Base-by-base conservation (phyloP, 2,329 filamentous ascomycete genomes). In the Epicoccum sorghinum region DNA sequence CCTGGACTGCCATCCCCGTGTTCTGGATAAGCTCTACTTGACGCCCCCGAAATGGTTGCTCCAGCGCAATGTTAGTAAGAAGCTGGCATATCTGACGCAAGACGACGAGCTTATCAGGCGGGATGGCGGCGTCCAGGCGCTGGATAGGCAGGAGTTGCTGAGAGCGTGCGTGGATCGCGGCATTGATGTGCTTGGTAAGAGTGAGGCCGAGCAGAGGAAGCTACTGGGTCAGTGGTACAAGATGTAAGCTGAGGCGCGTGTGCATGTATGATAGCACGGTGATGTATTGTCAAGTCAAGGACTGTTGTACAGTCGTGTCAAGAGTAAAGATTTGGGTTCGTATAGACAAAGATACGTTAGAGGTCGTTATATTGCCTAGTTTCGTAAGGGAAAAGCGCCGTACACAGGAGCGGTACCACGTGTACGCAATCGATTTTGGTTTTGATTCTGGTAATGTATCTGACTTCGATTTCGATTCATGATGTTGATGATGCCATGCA, bases 41-140 rank as follows among this genome's bases (percentile, higher is more conserved):
- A 65, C 75, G 65, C 57, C 74, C 64, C 47, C 61, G 69, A 49
- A 81, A 76, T 74, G 74, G 7, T 71, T 89, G 63, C 80, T 91
- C 72, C 73, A 78, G 52, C 73, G 78, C 47, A 80, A 81, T 58
- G 77, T 91, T 37, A 63, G 66, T 45, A 75, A 77, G 62, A 79
- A 83, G 58, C 76, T 91, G 62, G 75, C 80, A 36, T 90, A 89
- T 68, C 71, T 97, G 58, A 81, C 81, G 40, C 75, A 81, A 33
- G 93, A 97, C 75, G 91, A 96, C 74, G 75, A 68, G 59, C 77
- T 93, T 71, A 82, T 97, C 42, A 66, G 80, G 14, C 77, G 80
- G 33, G 83, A 84, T 41, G 89, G 89, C 1, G 89, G 87, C 0
- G 80, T 83, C 4, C 60, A 69, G 3, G 81, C 75, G 22, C 76